Evolutionary conservation across 2,329 filamentous ascomycete species (phyloP), one percentile per base, ranked within the genome.

Genomic region (Diplodia scrobiculata): DNA sequence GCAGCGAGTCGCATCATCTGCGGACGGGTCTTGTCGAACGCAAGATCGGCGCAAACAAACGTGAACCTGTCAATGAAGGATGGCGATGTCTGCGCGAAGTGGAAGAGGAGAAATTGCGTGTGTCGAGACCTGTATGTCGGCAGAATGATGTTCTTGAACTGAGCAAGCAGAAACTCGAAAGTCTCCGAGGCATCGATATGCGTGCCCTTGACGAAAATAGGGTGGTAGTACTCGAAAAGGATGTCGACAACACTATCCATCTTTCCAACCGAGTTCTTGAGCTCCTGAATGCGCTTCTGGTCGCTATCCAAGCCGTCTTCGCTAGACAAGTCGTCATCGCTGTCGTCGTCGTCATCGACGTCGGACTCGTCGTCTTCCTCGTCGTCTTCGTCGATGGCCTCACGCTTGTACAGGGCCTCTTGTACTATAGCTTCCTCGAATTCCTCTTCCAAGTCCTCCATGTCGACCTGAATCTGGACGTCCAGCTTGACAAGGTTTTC

Each of bases 41-140:
- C 86, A 27, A 91, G 83, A 68, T 90, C 84, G 47, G 91, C 85
- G 69, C 94, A 90, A 27, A 88, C 89, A 38, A 89, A 89, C 51
- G 91, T 89, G 73, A 98, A 98, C 58, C 88, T 86, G 73, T 95
- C 91, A 67, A 91, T 89, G 55, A 97, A 86, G 52, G 86, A 84
- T 34, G 90, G 88, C 9, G 91, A 91, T 67, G 86, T 86, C 77
- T 99, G 94, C 17, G 91, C 91, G 75, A 96, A 97, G 78, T 97
- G 94, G 79, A 99, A 99, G 60, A 98, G 84, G 55, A 99, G 86
- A 72, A 98, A 99, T 73, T 99, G 95, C 0, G 92, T 92, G 76
- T 98, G 94, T 38, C 95, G 89, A 27, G 92, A 96, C 71, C 92
- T 91, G 75, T 95, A 92, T 14, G 92, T 96, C 3, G 93, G 92